Conservation (phyloP, 305 asterid species). For the Stenogyne calaminthoides region DNA sequence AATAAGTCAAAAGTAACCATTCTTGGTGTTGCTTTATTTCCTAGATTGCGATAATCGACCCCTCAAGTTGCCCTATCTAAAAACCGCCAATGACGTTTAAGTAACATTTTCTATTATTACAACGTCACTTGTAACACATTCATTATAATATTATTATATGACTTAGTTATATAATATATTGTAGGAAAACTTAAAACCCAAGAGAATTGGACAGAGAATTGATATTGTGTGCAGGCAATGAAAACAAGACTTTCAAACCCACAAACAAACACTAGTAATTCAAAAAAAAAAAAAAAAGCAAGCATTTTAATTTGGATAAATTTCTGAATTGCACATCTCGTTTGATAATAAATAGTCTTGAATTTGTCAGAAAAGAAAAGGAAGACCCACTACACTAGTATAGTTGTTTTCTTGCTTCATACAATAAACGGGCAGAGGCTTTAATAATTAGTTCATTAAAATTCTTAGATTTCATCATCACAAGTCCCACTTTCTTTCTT, state of each 20-base stretch:
- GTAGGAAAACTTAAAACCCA: neutral
- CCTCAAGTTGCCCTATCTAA: neutral
- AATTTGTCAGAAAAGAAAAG: neutral
- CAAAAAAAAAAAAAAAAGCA: too few species aligned
- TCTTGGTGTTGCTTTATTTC: neutral
- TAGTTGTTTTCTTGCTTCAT: constrained; percentile 24
- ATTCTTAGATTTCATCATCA: constrained; percentile 37
- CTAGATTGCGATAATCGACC: neutral
- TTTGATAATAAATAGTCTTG: too few species aligned
- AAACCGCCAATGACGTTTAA: neutral
- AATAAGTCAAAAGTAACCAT: constrained; percentile 18
- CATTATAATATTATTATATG: neutral
- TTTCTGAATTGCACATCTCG: too few species aligned
- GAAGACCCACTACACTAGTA: neutral
- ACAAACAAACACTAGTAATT: too few species aligned
- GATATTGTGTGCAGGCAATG: neutral
- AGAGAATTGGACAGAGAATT: neutral
- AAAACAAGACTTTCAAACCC: neutral
- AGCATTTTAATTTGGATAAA: too few species aligned
- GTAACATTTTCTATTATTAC: neutral
- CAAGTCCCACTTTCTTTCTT: constrained; percentile 25
- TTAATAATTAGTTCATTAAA: constrained; percentile 1
- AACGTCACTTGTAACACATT: neutral
- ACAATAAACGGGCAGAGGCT: neutral
- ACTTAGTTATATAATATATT: neutral